A percentile compares a stretch with the other conserved stretches of the same genome.
These are phyloP conservation scores for Tulasnella sp. DNA, from an alignment of 768 basidiomycete species.

Conservation along the genomic window DNA sequence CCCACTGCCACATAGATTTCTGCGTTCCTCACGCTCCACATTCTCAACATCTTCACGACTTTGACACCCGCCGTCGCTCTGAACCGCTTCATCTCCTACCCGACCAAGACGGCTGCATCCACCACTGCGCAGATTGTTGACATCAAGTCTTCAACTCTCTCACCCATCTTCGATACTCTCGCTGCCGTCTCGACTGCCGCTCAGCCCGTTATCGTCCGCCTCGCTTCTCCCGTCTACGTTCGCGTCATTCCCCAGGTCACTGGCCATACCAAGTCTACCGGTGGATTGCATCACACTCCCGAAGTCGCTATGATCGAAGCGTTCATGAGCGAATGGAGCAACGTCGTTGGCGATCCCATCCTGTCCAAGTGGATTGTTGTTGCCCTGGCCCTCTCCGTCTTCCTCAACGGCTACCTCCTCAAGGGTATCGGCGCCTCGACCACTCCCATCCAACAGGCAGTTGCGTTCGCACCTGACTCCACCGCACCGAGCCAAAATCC, in stretches of 20 bases:
- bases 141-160: conserved; percentile 63
- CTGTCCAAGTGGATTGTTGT: conserved; percentile 94
- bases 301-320: conserved; percentile 59
- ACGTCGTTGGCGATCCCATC: conserved; percentile 90
- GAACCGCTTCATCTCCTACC: conserved; percentile 45
- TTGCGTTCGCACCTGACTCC: conserved; percentile 27
- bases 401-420: conserved; percentile 90
- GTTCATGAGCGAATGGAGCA: conserved; percentile 90
- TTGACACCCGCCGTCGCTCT: conserved; percentile 69
- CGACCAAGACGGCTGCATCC: conserved; percentile 25
- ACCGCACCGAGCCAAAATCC: not conserved
- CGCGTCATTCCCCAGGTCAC: conserved; percentile 48
- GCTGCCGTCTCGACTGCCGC: conserved; percentile 46
- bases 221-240: conserved; percentile 63
- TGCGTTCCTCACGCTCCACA: conserved; percentile 87
- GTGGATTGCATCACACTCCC: conserved; percentile 37
- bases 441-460: conserved; percentile 29
- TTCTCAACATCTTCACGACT: conserved; percentile 91
- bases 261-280: conserved; percentile 31
- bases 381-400: conserved; percentile 79
- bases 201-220: conserved; percentile 55
- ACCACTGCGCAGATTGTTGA: conserved; percentile 57
- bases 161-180: conserved; percentile 61
- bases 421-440: conserved; percentile 56
- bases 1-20: conserved; percentile 58